Base-by-base conservation (phyloP, 768 basidiomycete genomes). In the Lactifluus volemus region DNA sequence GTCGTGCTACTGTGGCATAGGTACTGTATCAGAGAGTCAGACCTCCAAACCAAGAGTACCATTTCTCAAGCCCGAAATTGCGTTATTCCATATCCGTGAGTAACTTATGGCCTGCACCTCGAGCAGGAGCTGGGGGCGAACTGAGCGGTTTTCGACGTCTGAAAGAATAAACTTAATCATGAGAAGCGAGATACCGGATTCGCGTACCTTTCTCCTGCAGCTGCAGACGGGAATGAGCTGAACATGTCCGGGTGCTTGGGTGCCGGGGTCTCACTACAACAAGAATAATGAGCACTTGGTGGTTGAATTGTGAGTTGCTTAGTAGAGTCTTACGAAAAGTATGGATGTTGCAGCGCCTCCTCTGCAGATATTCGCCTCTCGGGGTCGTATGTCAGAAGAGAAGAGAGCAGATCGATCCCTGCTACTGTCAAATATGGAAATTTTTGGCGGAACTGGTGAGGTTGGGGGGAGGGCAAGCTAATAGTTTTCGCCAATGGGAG, bases 161-260 rank as follows among this genome's bases (percentile, higher is more conserved):
- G 64, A 47, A 65, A 59, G n/a, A 15, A 58, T 49, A 17, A n/a
- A 29, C 29, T 30, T 14, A 57, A n/a, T 4, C 17, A 19, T 12
- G n/a, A n/a, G 8, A 4, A 21, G 11, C 17, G 55, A 25, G 14
- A 58, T 30, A 32, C 36, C 19, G n/a, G 11, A 19, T 48, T 55
- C 11, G 77, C 84, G 56, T 67, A 93, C 92, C 87, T 92, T 77
- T 99, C 97, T 41, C 97, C 97, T 17, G 95, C 96, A 25, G 97
- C 97, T 29, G 89, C 84, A 41, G 92, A 95, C 34, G 97, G 97
- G 73, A 98, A 99, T 2, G 92, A 95, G 1, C 89, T 83, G 74
- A 99, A 98, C 60, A 98, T 76, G 69, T 96, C 93, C 15, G 93
- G 91, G 71, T 98, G 95, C 70, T 99, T 98, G 0, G 97, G 97